Conservation (phyloP, 257 asterid species). For the Nicotiana knightiana region DNA sequence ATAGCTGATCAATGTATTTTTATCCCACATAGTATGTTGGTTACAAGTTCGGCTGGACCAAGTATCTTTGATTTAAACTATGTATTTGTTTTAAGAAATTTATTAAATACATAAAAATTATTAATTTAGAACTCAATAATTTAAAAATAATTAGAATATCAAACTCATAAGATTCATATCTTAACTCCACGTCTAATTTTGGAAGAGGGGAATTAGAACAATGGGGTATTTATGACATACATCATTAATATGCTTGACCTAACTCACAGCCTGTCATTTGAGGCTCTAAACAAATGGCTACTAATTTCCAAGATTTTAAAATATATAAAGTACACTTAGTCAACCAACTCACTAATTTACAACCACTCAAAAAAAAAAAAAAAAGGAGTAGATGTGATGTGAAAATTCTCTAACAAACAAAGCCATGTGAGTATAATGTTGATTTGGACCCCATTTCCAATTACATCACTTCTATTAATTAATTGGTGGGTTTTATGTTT, state of each 20-base stretch:
- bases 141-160: no score
- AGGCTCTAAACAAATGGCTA: conserved; percentile 10
- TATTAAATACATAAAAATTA: no score
- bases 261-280: conserved; percentile 28
- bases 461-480: not conserved
- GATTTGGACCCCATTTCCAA: conserved; percentile 18
- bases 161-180: no score
- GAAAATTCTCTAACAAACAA: conserved; percentile 18
- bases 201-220: not conserved
- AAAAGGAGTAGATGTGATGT: conserved; percentile 10
- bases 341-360: conserved; percentile 9
- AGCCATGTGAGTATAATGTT: conserved; percentile 20
- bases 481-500: not conserved
- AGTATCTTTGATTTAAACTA: no score
- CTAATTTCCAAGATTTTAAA: not conserved
- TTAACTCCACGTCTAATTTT: not conserved
- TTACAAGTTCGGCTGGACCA: no score
- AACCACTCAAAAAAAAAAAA: not conserved
- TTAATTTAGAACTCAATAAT: no score
- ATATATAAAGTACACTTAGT: conserved; percentile 4
- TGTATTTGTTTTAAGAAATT: no score
- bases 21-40: no score
- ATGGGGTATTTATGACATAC: not conserved
- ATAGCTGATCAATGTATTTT: no score
- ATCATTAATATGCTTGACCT: conserved; percentile 24